Conservation (phyloP, 2,329 filamentous ascomycete genomes). For the Penicillium sp. region DNA sequence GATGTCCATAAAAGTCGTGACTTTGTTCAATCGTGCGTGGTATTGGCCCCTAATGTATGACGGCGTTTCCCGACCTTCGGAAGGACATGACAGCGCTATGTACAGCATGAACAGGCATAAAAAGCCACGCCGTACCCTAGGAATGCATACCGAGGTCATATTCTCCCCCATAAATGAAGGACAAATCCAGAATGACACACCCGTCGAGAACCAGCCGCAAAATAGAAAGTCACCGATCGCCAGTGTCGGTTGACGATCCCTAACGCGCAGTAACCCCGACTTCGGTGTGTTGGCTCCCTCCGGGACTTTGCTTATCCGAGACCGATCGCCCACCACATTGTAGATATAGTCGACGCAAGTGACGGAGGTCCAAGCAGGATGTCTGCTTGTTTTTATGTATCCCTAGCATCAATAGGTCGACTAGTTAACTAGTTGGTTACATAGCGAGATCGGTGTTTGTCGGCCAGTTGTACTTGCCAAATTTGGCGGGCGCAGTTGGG, state of each 20-base stretch:
- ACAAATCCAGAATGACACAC: neutral
- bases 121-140: neutral
- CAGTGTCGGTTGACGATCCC: neutral
- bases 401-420: neutral
- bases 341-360: neutral
- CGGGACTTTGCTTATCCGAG: constrained; percentile 12
- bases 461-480: constrained; percentile 8
- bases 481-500: constrained; percentile 12
- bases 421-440: neutral
- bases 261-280: neutral
- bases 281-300: constrained; percentile 16
- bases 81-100: neutral
- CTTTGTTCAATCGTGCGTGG: neutral
- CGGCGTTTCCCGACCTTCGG: neutral
- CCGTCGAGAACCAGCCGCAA: neutral
- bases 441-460: constrained; percentile 6
- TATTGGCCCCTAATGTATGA: neutral
- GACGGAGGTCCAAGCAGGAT: neutral
- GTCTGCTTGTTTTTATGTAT: neutral
- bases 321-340: neutral
- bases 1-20: neutral
- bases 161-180: neutral
- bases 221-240: neutral
- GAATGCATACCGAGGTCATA: constrained; percentile 1
- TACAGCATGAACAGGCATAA: neutral